Percentiles rank a stretch among this genome's conserved stretches.
phyloP scores from a whole-genome alignment of 176 grass and related monocot genomes.

The bread wheat (Triticum aestivum) region IWGSC_CS_RefSeq_v2.1 NC_057797.1:427308346-427308845 shows the following conservation, averaged over 20 bases:
- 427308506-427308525: slow-evolving; percentile 19
- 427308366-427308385: slow-evolving; percentile 79
- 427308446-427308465: slow-evolving; percentile 25
- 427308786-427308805: background rate
- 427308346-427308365: slow-evolving; percentile 41
- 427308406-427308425: slow-evolving; percentile 44
- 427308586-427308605: background rate
- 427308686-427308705: background rate
- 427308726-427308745: no score
- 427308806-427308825: background rate
- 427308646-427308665: slow-evolving; percentile 44
- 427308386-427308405: background rate
- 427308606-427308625: slow-evolving; percentile 1
- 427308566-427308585: background rate
- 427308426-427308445: slow-evolving; percentile 59
- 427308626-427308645: background rate
- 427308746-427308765: no score
- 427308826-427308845: background rate
- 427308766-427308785: no score
- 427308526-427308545: slow-evolving; percentile 42
- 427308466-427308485: background rate
- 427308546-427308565: background rate
- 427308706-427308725: background rate
- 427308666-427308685: slow-evolving; percentile 60
- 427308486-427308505: background rate